Conservation (phyloP, 306 rosid genomes). For the Acmispon strigosus region DNA sequence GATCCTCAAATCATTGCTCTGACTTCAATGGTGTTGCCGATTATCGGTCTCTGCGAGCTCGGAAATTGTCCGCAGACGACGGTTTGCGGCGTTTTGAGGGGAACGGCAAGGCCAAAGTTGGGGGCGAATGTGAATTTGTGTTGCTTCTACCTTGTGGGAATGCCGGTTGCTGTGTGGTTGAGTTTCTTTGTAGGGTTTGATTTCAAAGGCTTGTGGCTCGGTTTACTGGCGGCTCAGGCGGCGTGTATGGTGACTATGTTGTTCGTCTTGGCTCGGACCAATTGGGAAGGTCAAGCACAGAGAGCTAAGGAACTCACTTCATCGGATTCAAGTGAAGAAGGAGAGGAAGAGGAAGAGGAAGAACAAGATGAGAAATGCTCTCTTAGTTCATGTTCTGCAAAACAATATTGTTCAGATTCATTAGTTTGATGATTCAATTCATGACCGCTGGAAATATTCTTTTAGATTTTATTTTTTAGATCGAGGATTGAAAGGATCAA, state of each 20-base stretch:
- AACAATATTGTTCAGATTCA: conserved; percentile 1
- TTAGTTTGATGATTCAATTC: conserved; percentile 24
- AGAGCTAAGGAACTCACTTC: conserved; percentile 66
- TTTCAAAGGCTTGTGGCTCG: conserved; percentile 80
- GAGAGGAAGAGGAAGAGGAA: neutral
- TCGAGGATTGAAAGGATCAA: neutral
- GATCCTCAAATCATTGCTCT: conserved; percentile 59
- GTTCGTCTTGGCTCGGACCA: conserved; percentile 52
- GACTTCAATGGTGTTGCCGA: conserved; percentile 66
- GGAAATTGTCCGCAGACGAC: conserved; percentile 96
- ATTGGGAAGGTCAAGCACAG: conserved; percentile 64
- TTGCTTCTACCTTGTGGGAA: conserved; percentile 83
- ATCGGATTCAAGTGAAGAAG: conserved; percentile 16
- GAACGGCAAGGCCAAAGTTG: conserved; percentile 74
- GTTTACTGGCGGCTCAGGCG: conserved; percentile 73
- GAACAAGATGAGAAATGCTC: neutral
- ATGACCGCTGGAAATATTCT: neutral
- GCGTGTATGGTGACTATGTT: conserved; percentile 72
- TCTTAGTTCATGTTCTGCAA: neutral
- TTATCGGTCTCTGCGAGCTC: conserved; percentile 77
- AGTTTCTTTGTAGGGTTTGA: conserved; percentile 66
- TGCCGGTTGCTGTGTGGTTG: conserved; percentile 77
- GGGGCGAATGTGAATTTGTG: conserved; percentile 82
- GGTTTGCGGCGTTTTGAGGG: conserved; percentile 81
- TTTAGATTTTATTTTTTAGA: conserved; percentile 13